A percentile compares a stretch with the other conserved stretches of the same genome.
phyloP scores from a whole-genome alignment of 2,329 filamentous ascomycete species.

The Drechslerella coelobrocha region DNA sequence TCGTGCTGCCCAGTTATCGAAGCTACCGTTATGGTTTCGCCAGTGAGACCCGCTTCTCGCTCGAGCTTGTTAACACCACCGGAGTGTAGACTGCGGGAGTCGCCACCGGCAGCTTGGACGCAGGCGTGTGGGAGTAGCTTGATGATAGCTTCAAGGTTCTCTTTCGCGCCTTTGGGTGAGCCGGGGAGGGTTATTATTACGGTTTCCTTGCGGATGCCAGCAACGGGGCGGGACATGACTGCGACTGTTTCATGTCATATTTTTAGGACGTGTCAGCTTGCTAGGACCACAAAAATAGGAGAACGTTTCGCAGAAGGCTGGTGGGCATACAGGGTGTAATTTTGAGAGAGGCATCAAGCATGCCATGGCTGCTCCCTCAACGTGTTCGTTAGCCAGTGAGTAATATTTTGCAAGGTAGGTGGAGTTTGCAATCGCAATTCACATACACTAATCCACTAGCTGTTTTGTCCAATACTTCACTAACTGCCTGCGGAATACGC shows the following conservation, averaged over 20 bases:
- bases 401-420: neutral
- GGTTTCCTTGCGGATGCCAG: constrained; percentile 80
- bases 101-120: constrained; percentile 79
- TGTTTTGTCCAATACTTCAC: constrained; percentile 78
- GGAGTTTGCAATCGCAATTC: neutral
- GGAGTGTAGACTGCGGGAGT: constrained; percentile 79
- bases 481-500: constrained; percentile 69
- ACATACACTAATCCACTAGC: constrained; percentile 81
- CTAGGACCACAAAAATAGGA: neutral
- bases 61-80: constrained; percentile 86
- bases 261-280: constrained; percentile 47
- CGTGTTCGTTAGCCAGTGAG: constrained; percentile 1
- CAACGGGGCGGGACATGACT: constrained; percentile 93
- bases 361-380: constrained; percentile 71
- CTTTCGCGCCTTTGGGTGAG: constrained; percentile 91
- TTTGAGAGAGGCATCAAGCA: constrained; percentile 81
- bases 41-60: constrained; percentile 73
- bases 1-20: constrained; percentile 53
- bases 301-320: neutral
- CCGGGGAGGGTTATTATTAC: constrained; percentile 89
- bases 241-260: constrained; percentile 70
- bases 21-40: neutral
- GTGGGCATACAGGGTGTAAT: constrained; percentile 82
- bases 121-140: constrained; percentile 97
- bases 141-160: constrained; percentile 87